Evolutionary conservation across 1,139 yeast genomes (phyloP).

Genomic region (Meyerozyma guilliermondii): DNA sequence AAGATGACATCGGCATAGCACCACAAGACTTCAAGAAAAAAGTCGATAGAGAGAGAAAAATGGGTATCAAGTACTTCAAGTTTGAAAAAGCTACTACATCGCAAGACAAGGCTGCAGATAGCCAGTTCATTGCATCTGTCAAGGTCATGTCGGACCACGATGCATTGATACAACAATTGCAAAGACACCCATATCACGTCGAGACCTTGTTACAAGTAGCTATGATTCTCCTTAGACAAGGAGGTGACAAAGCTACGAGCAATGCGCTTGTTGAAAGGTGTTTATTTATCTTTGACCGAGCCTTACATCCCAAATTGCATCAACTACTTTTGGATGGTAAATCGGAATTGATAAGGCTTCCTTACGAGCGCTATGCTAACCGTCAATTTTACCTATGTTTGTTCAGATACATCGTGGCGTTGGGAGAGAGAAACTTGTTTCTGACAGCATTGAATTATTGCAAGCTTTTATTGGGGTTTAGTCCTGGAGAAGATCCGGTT

Average conservation of each 20-base stretch:
- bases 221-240: constrained; percentile 69
- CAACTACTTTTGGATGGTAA: constrained; percentile 47
- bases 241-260: constrained; percentile 63
- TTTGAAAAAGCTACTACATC: constrained; percentile 39
- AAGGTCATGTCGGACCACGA: constrained; percentile 71
- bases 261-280: constrained; percentile 74
- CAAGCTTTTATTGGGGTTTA: constrained; percentile 61
- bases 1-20: constrained; percentile 10
- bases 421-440: constrained; percentile 76
- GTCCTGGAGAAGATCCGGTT: constrained; percentile 78
- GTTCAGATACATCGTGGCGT: constrained; percentile 64
- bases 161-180: constrained; percentile 50
- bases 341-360: constrained; percentile 61
- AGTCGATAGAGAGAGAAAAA: constrained; percentile 33
- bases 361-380: constrained; percentile 70
- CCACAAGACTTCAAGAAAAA: background rate
- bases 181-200: constrained; percentile 66
- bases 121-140: constrained; percentile 64
- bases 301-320: constrained; percentile 35
- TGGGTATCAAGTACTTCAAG: constrained; percentile 53
- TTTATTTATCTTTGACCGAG: constrained; percentile 71
- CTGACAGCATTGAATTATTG: constrained; percentile 73
- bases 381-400: constrained; percentile 72
- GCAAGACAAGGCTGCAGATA: constrained; percentile 44
- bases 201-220: constrained; percentile 80